phyloP scores from a whole-genome alignment of 441 rosid species.

The Adansonia madagascariensis region DNA sequence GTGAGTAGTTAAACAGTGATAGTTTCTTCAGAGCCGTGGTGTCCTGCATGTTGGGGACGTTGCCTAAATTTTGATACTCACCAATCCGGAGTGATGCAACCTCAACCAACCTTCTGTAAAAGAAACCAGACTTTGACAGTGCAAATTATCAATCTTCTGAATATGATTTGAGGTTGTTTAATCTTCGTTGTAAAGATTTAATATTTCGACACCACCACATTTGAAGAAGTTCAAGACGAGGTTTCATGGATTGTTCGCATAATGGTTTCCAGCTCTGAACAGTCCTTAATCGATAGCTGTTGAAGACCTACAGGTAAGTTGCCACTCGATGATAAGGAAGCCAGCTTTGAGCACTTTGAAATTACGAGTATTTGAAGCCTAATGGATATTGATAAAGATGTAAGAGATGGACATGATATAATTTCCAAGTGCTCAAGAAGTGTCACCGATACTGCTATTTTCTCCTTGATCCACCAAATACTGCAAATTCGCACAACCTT shows the following conservation, averaged over 20 bases:
- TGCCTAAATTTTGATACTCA: conserved; percentile 7
- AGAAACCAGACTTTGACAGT: conserved; percentile 13
- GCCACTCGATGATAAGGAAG: conserved; percentile 18
- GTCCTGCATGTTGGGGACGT: conserved; percentile 25
- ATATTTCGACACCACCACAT: not conserved
- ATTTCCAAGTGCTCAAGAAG: conserved; percentile 24
- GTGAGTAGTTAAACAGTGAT: conserved; percentile 22
- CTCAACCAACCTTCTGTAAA: not conserved
- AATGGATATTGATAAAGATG: conserved; percentile 13
- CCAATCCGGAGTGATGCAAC: conserved; percentile 12
- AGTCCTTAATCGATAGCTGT: not conserved
- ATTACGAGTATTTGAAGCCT: conserved; percentile 17
- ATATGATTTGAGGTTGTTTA: conserved; percentile 23
- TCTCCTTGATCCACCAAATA: conserved; percentile 1
- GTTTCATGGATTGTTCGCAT: conserved; percentile 9
- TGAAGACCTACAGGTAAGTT: not conserved
- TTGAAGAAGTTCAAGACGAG: conserved; percentile 10
- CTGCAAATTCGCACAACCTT: not conserved
- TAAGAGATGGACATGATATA: not conserved
- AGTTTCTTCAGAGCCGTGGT: conserved; percentile 31
- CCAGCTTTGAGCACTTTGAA: not conserved
- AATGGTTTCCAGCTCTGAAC: not conserved
- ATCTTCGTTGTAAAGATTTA: conserved; percentile 10
- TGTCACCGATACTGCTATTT: not conserved
- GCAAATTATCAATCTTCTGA: conserved; percentile 9